Evolutionary conservation across 108 stramenopile genomes (phyloP), one percentile per base, ranked within the genome.

Genomic region (Ochromonas danica): DNA sequence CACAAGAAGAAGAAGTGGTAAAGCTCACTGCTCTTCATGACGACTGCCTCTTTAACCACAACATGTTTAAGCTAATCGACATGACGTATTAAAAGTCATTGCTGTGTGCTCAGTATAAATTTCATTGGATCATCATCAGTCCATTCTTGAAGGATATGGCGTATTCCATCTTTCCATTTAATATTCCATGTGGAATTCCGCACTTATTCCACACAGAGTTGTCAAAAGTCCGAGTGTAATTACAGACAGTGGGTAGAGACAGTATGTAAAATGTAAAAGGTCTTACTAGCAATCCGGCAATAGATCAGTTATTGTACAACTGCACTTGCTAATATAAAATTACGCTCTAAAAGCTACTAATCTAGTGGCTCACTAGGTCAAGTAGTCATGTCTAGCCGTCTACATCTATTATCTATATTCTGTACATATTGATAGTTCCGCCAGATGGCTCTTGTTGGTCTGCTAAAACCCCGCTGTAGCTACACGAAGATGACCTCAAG

Each of bases 391-490:
- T 57, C 51, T 57, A 57, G 51, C 51, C 51, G 51, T 57, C 51
- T 57, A 57, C 51, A 57, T 57, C 51, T 57, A 57, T 57, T 57
- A 57, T 57, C 51, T 57, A 57, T 57, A 57, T 57, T 57, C 51
- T 57, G 51, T 57, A 57, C 51, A 57, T 57, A 57, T 57, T 57
- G 51, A 57, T 57, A 57, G 51, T 57, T 57, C n/a, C n/a, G n/a
- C n/a, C n/a, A n/a, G n/a, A n/a, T n/a, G n/a, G n/a, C n/a, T n/a
- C n/a, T n/a, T n/a, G n/a, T n/a, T n/a, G n/a, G n/a, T n/a, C n/a
- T n/a, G n/a, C n/a, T n/a, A n/a, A n/a, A n/a, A n/a, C n/a, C n/a
- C n/a, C n/a, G n/a, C n/a, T n/a, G n/a, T n/a, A n/a, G n/a, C n/a
- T n/a, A n/a, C n/a, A n/a, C n/a, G n/a, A n/a, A n/a, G n/a, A n/a